Evolutionary conservation across 805 yeast species (phyloP), one percentile per base, ranked within the genome.

Genomic region (Sporopachydermia quercuum): DNA sequence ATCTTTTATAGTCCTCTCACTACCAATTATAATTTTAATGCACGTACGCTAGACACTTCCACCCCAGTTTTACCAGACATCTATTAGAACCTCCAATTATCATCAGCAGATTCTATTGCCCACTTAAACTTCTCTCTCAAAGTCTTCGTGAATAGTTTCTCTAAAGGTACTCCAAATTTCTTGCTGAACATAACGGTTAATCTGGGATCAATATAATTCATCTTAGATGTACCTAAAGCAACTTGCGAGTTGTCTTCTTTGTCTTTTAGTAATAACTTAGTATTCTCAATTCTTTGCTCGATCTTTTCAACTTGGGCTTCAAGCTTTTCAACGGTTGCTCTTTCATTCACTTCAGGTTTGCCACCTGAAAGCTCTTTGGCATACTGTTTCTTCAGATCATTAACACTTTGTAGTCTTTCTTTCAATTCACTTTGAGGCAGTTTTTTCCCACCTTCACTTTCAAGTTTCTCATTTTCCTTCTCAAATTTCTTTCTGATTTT

Each of bases 151-250:
- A 89, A 86, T 35, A 89, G 65, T 58, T 83, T 87, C 58, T 89
- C 96, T 40, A 89, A 79, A 4, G 97, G 97, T 15, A 89, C 96
- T 40, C 74, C 67, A 54, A 63, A 85, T 58, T 76, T 82, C 58
- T 86, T 87, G 39, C 94, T 72, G 53, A 86, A 89, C 70, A 82
- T 76, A 16, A 85, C 96, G 0, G 94, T 76, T 49, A 89, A 63
- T 47, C 97, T 69, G 17, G 97, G 97, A 58, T 89, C 97, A 44
- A 89, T 89, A 65, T 89, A 89, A 58, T 89, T 89, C 68, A 83
- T 75, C 63, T 89, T 89, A 17, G 94, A 83, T 0, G 97, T 89
- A 37, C 94, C 86, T 47, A 89, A 64, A 0, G 96, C 87, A 18
- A 89, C 96, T 47, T 83, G 83, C 0, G 95, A 83, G 55, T 87